Conservation (phyloP, 169 alveolate species). For the Besnoitia besnoiti region DNA sequence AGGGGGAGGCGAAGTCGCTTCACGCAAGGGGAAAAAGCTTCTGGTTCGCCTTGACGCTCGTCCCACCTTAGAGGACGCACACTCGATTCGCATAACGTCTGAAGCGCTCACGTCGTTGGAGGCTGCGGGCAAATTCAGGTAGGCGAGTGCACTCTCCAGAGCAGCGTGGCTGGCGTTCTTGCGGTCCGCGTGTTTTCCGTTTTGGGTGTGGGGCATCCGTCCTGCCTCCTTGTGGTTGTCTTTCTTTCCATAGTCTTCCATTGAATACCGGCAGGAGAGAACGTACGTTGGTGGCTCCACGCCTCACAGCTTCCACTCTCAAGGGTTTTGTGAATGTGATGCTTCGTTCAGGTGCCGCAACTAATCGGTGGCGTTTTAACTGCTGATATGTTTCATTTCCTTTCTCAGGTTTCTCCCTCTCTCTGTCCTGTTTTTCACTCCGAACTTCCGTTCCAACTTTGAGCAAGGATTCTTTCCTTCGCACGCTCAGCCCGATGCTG, state of each 20-base stretch:
- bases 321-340: no score
- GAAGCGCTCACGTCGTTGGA: background rate
- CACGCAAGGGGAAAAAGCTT: background rate
- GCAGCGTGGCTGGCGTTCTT: no score
- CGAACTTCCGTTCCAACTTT: background rate
- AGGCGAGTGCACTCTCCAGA: background rate
- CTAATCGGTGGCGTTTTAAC: no score
- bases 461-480: background rate
- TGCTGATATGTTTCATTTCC: no score
- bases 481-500: background rate
- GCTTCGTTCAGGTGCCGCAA: no score
- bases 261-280: no score
- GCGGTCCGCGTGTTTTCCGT: no score
- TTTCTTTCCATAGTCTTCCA: no score
- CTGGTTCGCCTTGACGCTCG: slow-evolving; percentile 7
- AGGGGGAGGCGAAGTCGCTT: background rate
- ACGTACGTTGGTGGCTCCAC: no score
- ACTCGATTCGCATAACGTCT: background rate
- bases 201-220: no score
- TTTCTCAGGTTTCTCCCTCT: slow-evolving; percentile 4
- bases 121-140: slow-evolving; percentile 24
- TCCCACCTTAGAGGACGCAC: slow-evolving; percentile 6
- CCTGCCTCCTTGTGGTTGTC: no score
- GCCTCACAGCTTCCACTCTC: no score
- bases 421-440: slow-evolving; percentile 18